phyloP scores from a whole-genome alignment of 495 filamentous ascomycete species.

The Tuber magnatum region DNA sequence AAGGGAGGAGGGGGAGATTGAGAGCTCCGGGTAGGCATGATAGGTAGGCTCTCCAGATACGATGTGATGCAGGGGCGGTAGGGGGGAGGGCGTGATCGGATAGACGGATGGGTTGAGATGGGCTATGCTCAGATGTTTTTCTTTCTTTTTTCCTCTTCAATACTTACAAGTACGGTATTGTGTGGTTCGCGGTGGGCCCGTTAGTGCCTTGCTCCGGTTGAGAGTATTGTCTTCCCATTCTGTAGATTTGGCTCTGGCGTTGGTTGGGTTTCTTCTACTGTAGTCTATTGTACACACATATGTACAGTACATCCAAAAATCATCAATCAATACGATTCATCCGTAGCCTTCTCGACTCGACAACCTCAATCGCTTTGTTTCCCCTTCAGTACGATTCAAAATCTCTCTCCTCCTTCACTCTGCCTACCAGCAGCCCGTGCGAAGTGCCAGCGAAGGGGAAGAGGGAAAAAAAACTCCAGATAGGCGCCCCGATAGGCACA shows the following conservation, averaged over 20 bases:
- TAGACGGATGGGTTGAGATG: neutral
- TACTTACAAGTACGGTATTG: no score
- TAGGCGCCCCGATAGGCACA: neutral
- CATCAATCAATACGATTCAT: neutral
- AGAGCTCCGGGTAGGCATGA: neutral
- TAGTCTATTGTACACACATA: neutral
- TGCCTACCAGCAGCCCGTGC: neutral
- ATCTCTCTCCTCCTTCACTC: neutral
- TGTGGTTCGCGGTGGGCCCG: neutral
- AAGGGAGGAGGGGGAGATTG: neutral
- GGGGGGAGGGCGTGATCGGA: neutral
- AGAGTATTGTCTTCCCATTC: neutral
- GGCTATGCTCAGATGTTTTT: neutral
- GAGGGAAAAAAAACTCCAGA: neutral
- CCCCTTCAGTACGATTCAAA: neutral
- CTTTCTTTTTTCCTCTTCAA: neutral
- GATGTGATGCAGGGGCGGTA: neutral
- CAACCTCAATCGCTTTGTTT: neutral
- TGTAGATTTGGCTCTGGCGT: neutral
- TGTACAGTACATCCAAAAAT: neutral
- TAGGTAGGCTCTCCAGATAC: neutral
- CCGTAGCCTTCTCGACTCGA: neutral
- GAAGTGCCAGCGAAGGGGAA: neutral
- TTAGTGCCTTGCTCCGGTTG: neutral
- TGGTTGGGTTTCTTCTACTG: neutral